phyloP scores from a whole-genome alignment of 2,329 filamentous ascomycete genomes.

The Claviceps africana region DNA sequence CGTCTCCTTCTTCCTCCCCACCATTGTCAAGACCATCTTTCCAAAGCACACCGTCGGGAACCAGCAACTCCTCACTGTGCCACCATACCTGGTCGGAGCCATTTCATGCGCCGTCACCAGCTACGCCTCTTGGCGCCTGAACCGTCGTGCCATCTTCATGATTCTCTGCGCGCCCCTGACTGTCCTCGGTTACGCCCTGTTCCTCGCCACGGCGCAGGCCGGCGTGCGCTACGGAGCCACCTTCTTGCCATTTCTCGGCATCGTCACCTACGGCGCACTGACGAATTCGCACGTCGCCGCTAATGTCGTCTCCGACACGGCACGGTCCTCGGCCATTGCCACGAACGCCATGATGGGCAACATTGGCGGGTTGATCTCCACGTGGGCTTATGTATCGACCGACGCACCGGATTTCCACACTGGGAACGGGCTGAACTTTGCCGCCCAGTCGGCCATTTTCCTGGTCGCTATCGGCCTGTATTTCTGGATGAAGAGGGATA shows the following conservation, averaged over 20 bases:
- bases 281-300: constrained; percentile 52
- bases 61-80: constrained; percentile 57
- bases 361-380: constrained; percentile 46
- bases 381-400: constrained; percentile 48
- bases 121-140: constrained; percentile 42
- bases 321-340: constrained; percentile 46
- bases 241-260: constrained; percentile 50
- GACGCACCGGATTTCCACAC: constrained; percentile 54
- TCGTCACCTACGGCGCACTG: constrained; percentile 48
- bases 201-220: constrained; percentile 38
- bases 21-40: constrained; percentile 57
- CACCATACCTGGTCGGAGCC: constrained; percentile 52
- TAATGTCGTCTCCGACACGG: constrained; percentile 56
- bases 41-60: constrained; percentile 39
- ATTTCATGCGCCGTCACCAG: constrained; percentile 48
- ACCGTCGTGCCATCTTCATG: constrained; percentile 46
- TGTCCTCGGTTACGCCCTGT: constrained; percentile 56
- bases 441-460: constrained; percentile 41
- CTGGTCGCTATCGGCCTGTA: constrained; percentile 34
- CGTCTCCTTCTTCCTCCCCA: constrained; percentile 57
- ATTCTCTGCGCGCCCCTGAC: constrained; percentile 43
- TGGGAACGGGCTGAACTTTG: constrained; percentile 58
- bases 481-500: constrained; percentile 50
- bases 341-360: constrained; percentile 35
- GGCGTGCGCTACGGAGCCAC: constrained; percentile 51